Conservation (phyloP, 192 early-diverging fungal genomes). For the Coemansia reversa region DNA sequence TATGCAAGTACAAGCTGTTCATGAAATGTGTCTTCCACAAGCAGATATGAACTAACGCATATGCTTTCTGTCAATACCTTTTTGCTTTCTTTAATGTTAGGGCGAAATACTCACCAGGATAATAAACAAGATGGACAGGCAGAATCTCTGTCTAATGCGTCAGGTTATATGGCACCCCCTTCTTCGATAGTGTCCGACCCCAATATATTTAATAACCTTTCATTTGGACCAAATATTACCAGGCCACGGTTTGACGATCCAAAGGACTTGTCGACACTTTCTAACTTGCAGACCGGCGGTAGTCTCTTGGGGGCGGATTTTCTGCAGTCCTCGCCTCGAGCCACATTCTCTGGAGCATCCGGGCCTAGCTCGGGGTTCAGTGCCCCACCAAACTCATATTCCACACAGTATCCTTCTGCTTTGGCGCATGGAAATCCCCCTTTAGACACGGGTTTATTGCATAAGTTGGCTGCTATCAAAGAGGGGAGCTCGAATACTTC, state of each 20-base stretch:
- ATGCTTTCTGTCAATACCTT: not conserved
- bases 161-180: not conserved
- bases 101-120: not conserved
- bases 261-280: not conserved
- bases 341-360: constrained; percentile 1
- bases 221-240: not conserved
- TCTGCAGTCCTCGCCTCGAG: not conserved
- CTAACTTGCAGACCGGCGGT: not conserved
- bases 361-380: constrained; percentile 9
- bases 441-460: not conserved
- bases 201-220: too few species aligned
- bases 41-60: not conserved
- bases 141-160: not conserved
- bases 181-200: not conserved
- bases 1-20: not conserved
- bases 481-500: not conserved
- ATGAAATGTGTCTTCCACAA: not conserved
- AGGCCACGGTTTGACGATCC: not conserved
- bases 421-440: not conserved
- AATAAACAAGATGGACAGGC: not conserved
- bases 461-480: not conserved
- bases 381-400: constrained; percentile 39
- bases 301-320: not conserved
- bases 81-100: not conserved
- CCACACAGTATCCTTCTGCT: not conserved